These are phyloP conservation scores for Quercus bicolor DNA, from an alignment of 306 rosid species.

Conservation along the genomic window DNA sequence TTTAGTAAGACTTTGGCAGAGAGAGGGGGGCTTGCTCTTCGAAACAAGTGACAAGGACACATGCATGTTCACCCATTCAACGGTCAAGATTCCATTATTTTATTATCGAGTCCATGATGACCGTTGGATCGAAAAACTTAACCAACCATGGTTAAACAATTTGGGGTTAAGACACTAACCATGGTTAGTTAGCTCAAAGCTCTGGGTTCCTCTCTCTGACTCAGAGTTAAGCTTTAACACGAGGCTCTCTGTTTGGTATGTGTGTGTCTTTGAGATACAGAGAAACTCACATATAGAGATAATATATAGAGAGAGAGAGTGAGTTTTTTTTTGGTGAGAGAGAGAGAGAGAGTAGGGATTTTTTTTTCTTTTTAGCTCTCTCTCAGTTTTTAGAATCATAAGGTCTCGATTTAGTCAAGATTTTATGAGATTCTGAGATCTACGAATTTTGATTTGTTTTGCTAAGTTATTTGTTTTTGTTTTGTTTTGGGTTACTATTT, in stretches of 20 bases:
- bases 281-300: not conserved
- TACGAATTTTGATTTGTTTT: constrained; percentile 18
- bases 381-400: constrained; percentile 10
- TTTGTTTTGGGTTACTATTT: not conserved
- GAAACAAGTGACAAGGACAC: constrained; percentile 77
- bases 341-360: constrained; percentile 4
- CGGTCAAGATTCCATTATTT: constrained; percentile 48
- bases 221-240: constrained; percentile 37
- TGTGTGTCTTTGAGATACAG: constrained; percentile 24
- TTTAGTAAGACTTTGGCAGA: constrained; percentile 35
- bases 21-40: constrained; percentile 24
- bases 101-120: constrained; percentile 9
- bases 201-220: constrained; percentile 3
- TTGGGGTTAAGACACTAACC: constrained; percentile 24
- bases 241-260: not conserved
- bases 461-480: not conserved
- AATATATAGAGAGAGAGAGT: not conserved
- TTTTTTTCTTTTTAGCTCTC: constrained; percentile 1
- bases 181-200: constrained; percentile 31
- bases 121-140: constrained; percentile 35
- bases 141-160: constrained; percentile 45
- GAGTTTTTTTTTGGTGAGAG: not conserved
- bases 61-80: constrained; percentile 68
- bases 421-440: constrained; percentile 50
- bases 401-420: not conserved